These are phyloP conservation scores for Chondrus crispus DNA, from an alignment of 23 red algal species.

Conservation along the genomic window DNA sequence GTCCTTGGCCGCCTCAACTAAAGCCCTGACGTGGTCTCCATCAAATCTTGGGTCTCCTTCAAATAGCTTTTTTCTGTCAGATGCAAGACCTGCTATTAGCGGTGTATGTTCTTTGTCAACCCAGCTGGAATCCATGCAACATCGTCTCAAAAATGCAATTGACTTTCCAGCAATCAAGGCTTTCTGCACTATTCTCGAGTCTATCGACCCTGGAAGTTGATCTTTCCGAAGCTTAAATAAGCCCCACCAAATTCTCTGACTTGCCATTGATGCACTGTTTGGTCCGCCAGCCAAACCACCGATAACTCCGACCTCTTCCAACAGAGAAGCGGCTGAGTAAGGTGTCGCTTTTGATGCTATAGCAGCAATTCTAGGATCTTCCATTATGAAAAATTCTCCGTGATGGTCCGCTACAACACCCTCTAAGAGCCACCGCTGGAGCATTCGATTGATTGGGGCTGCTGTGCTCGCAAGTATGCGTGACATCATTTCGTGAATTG, in stretches of 20 bases:
- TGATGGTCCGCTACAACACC: slow-evolving; percentile 67
- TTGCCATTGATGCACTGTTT: slow-evolving; percentile 43
- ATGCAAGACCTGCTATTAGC: neutral
- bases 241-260: slow-evolving; percentile 76
- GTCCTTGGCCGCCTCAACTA: slow-evolving; percentile 36
- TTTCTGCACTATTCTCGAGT: slow-evolving; percentile 35
- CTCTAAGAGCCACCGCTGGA: slow-evolving; percentile 70
- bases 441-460: slow-evolving; percentile 51
- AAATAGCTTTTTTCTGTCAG: slow-evolving; percentile 5
- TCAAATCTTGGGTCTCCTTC: slow-evolving; percentile 49
- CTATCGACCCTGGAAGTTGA: slow-evolving; percentile 55
- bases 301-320: slow-evolving; percentile 48
- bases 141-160: slow-evolving; percentile 68
- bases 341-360: slow-evolving; percentile 8
- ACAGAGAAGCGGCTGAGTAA: slow-evolving; percentile 6
- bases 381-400: slow-evolving; percentile 80
- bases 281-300: slow-evolving; percentile 48
- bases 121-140: slow-evolving; percentile 69
- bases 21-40: slow-evolving; percentile 14
- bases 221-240: slow-evolving; percentile 68
- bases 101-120: slow-evolving; percentile 57
- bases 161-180: slow-evolving; percentile 75
- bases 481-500: slow-evolving; percentile 56
- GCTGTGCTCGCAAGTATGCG: slow-evolving; percentile 54
- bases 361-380: slow-evolving; percentile 53